Evolutionary conservation across 192 early-diverging fungal species (phyloP).

Genomic region (Pecoramyces ruminantium): DNA sequence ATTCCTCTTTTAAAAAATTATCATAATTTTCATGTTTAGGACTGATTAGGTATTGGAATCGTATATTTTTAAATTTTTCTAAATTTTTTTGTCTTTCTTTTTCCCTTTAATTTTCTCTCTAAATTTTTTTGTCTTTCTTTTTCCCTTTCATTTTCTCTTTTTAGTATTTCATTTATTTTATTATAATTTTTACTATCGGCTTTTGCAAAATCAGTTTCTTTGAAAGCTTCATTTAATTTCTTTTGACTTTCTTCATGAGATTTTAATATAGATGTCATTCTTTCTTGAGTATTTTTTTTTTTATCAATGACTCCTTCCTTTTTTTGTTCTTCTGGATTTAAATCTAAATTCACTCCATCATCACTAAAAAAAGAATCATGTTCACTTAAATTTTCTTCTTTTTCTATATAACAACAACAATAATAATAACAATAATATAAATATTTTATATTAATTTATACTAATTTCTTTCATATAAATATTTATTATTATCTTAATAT

Average conservation of each 20-base stretch:
- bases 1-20: not conserved
- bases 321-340: not conserved
- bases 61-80: not conserved
- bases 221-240: not conserved
- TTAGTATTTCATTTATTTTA: not conserved
- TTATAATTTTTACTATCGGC: no score
- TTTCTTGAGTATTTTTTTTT: not conserved
- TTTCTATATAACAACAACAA: no score
- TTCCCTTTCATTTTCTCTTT: no score
- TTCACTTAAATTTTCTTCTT: not conserved
- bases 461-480: no score
- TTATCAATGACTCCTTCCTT: not conserved
- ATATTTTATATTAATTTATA: no score
- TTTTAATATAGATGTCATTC: not conserved
- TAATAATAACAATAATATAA: no score
- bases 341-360: not conserved
- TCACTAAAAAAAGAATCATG: not conserved
- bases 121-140: not conserved
- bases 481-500: no score
- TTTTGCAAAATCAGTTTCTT: no score
- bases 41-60: not conserved
- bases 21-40: not conserved
- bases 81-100: not conserved
- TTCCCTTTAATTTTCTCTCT: no score
- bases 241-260: not conserved